These are phyloP conservation scores for Neohortaea acidophila DNA, from an alignment of 495 filamentous ascomycete genomes.

Conservation along the genomic window DNA sequence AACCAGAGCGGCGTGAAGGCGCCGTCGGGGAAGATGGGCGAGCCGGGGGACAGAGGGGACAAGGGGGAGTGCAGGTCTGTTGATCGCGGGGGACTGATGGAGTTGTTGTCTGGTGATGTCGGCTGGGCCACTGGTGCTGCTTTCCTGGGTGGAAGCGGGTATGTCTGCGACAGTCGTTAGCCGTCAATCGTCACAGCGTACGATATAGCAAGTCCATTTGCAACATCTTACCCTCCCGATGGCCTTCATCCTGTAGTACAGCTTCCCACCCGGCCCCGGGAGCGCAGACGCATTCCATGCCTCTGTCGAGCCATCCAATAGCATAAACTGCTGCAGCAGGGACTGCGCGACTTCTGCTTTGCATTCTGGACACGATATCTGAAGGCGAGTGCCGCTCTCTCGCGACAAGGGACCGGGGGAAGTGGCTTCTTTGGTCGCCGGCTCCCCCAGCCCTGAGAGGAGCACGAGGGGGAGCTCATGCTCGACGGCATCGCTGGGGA, in stretches of 20 bases:
- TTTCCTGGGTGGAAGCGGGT: slow-evolving; percentile 47
- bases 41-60: slow-evolving; percentile 69
- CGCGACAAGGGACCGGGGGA: slow-evolving; percentile 24
- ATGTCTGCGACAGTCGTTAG: slow-evolving; percentile 31
- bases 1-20: slow-evolving; percentile 68
- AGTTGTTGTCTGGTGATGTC: slow-evolving; percentile 28
- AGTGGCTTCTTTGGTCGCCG: slow-evolving; percentile 5
- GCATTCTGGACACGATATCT: slow-evolving; percentile 8
- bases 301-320: slow-evolving; percentile 45
- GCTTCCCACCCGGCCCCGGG: slow-evolving; percentile 21
- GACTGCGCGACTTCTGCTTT: slow-evolving; percentile 47
- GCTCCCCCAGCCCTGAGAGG: slow-evolving; percentile 51
- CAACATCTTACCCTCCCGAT: slow-evolving; percentile 75
- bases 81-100: slow-evolving; percentile 32
- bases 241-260: slow-evolving; percentile 47
- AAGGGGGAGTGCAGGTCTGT: slow-evolving; percentile 65
- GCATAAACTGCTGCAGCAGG: slow-evolving; percentile 52
- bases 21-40: slow-evolving; percentile 73
- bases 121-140: slow-evolving; percentile 39
- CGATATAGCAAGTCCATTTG: no score
- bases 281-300: slow-evolving; percentile 41
- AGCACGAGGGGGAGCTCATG: slow-evolving; percentile 71
- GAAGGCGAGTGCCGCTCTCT: slow-evolving; percentile 10
- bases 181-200: slow-evolving; percentile 17
- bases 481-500: slow-evolving; percentile 62